Conservation (phyloP, 2,329 filamentous ascomycete genomes). For the Aureobasidium sp. region DNA sequence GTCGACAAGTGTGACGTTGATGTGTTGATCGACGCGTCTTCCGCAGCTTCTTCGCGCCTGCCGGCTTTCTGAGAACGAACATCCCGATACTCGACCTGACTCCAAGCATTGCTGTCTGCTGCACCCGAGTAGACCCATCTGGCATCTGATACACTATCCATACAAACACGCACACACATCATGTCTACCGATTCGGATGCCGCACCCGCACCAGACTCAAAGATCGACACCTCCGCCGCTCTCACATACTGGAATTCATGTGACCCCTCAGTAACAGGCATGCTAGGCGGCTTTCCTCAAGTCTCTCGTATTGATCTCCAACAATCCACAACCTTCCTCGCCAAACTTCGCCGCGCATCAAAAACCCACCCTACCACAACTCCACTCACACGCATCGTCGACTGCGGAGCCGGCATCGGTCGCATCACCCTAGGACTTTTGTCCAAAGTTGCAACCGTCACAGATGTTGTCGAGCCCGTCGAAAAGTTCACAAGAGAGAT, state of each 20-base stretch:
- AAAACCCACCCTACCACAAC: constrained; percentile 22
- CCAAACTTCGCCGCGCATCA: constrained; percentile 50
- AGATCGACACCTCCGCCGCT: constrained; percentile 38
- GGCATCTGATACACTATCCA: background rate
- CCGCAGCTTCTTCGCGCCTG: background rate
- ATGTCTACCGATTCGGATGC: constrained; percentile 3
- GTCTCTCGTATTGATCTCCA: constrained; percentile 65
- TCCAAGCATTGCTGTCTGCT: background rate
- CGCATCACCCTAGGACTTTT: constrained; percentile 73
- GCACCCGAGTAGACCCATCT: background rate
- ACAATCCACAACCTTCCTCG: constrained; percentile 61
- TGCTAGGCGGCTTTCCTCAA: constrained; percentile 69
- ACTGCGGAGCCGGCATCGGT: constrained; percentile 68
- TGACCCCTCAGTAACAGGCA: constrained; percentile 56
- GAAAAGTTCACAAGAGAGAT: constrained; percentile 67
- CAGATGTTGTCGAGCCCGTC: constrained; percentile 83
- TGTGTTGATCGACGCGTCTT: constrained; percentile 14
- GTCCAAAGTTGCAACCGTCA: constrained; percentile 57
- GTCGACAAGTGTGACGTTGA: background rate
- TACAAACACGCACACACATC: background rate
- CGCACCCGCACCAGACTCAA: constrained; percentile 31
- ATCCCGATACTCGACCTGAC: background rate
- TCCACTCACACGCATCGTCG: constrained; percentile 41
- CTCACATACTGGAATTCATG: constrained; percentile 47
- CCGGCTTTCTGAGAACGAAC: background rate